Percentiles rank a stretch among this genome's conserved stretches.
These are phyloP conservation scores for Crithidia bombi DNA, from an alignment of 208 protist genomes.

Conservation along the genomic window DNA sequence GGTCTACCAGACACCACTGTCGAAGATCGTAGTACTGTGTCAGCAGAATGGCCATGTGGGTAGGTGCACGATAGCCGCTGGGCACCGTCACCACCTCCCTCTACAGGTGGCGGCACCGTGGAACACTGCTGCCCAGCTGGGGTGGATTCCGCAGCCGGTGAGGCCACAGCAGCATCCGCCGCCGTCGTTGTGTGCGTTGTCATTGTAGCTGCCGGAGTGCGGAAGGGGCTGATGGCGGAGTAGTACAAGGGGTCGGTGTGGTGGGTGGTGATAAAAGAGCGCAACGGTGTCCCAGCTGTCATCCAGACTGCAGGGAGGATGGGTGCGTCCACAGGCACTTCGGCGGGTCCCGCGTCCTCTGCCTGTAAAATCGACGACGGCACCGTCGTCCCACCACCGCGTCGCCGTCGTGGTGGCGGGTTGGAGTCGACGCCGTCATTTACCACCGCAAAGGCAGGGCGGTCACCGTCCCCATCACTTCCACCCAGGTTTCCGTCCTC, in stretches of 20 bases:
- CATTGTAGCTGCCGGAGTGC: neutral
- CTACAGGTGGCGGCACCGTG: neutral
- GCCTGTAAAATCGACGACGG: neutral
- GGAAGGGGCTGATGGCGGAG: neutral
- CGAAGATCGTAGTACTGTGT: conserved; percentile 3
- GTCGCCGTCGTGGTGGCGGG: neutral
- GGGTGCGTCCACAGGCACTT: neutral
- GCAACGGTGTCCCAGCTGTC: neutral
- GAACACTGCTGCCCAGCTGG: neutral
- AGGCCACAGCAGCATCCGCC: neutral
- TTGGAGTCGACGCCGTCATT: neutral
- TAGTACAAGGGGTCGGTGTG: neutral
- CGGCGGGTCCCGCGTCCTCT: neutral
- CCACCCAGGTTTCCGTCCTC: neutral
- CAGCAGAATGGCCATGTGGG: conserved; percentile 1
- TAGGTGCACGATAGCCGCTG: neutral
- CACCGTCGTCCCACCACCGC: neutral
- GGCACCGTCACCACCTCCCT: conserved; percentile 6
- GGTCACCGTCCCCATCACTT: neutral
- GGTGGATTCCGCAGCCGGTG: neutral
- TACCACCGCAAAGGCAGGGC: neutral
- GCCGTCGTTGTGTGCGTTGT: neutral
- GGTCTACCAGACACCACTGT: conserved; percentile 9
- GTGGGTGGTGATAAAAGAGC: conserved; percentile 1
- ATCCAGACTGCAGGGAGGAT: neutral